Percentiles rank a stretch among this genome's conserved stretches.
Evolutionary conservation across 2,329 filamentous ascomycete genomes (phyloP).

Genomic region (Trichoderma gracile): DNA sequence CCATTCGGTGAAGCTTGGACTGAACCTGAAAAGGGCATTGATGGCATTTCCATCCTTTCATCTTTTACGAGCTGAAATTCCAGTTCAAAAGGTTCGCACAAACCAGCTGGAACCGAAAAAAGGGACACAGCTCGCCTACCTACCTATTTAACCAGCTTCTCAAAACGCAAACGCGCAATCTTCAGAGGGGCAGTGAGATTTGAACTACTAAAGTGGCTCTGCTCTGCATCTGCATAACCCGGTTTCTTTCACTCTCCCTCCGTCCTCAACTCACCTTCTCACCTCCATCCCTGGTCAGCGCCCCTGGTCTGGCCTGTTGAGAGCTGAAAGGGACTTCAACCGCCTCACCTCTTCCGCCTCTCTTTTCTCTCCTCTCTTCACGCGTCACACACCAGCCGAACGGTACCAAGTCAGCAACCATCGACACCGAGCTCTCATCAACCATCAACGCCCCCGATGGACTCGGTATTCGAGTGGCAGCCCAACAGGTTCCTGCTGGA

Average conservation of each 20-base stretch:
- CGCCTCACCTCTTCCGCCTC: no score
- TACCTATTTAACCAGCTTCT: not conserved
- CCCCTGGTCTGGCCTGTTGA: not conserved
- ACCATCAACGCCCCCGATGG: constrained; percentile 27
- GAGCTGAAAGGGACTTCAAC: not conserved
- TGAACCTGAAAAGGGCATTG: not conserved
- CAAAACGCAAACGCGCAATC: not conserved
- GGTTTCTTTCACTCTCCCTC: not conserved
- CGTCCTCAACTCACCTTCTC: no score
- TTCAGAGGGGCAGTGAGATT: not conserved
- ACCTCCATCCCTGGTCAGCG: constrained; percentile 1
- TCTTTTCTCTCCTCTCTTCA: not conserved
- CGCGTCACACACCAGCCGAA: not conserved
- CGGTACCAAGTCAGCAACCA: not conserved
- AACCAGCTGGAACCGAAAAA: not conserved
- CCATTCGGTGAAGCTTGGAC: constrained; percentile 20
- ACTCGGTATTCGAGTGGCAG: constrained; percentile 42
- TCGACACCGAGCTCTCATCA: not conserved
- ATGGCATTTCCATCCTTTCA: constrained; percentile 1
- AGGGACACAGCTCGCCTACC: no score
- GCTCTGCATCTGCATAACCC: no score
- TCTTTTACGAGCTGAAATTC: constrained; percentile 22
- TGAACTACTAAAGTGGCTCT: not conserved
- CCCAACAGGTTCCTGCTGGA: constrained; percentile 42
- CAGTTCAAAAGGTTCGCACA: constrained; percentile 2